Conservation (phyloP, 140 eudicot species). For the Senecio squalidus region DNA sequence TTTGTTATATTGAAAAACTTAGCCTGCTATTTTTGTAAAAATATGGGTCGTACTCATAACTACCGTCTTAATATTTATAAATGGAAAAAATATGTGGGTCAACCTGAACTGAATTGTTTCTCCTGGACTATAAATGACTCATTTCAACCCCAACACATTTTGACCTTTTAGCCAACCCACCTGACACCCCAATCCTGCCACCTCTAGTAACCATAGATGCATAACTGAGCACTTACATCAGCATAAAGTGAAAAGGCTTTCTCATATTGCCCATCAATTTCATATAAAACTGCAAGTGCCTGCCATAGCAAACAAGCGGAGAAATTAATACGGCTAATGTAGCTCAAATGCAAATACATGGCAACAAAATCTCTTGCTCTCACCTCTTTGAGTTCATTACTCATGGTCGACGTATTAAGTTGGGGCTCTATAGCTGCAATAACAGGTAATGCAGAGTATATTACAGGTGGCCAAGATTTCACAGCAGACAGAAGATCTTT, state of each 20-base stretch:
- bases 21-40: not conserved
- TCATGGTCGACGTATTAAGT: constrained; percentile 77
- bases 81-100: no score
- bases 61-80: not conserved
- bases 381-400: constrained; percentile 87
- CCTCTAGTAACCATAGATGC: constrained; percentile 4
- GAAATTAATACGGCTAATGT: constrained; percentile 6
- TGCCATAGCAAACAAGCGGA: constrained; percentile 27
- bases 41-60: not conserved
- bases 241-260: constrained; percentile 93
- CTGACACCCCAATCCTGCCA: constrained; percentile 1
- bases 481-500: constrained; percentile 73
- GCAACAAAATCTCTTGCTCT: not conserved
- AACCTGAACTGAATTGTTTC: not conserved
- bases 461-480: constrained; percentile 85
- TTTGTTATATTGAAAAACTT: not conserved
- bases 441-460: constrained; percentile 69
- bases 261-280: constrained; percentile 78
- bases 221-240: constrained; percentile 62
- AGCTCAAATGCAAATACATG: constrained; percentile 2
- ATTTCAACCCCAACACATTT: not conserved
- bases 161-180: not conserved
- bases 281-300: constrained; percentile 94
- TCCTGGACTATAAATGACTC: not conserved
- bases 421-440: constrained; percentile 92